Percentiles rank a stretch among this genome's conserved stretches.
Evolutionary conservation across 441 rosid species (phyloP).

Genomic region (Dalechampia spathulata): DNA sequence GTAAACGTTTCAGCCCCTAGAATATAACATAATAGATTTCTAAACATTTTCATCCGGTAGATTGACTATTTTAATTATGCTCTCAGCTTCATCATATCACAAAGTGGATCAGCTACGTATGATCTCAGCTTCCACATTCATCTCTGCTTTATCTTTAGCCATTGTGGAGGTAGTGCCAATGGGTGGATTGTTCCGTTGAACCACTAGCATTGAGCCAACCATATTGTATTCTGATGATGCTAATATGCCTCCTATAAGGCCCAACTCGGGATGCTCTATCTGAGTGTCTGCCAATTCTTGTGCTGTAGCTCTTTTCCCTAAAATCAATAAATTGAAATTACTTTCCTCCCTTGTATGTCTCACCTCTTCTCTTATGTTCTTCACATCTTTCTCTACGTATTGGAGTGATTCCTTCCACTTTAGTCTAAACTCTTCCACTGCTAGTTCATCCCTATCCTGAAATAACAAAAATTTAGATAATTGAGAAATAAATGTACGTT

Average conservation of each 20-base stretch:
- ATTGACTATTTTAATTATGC: no score
- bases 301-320: slow-evolving; percentile 22
- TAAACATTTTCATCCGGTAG: no score
- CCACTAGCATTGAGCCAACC: slow-evolving; percentile 24
- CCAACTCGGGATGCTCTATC: slow-evolving; percentile 25
- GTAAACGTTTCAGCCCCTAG: no score
- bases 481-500: no score
- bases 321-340: slow-evolving; percentile 27
- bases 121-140: neutral
- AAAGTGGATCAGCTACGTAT: no score
- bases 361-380: slow-evolving; percentile 14
- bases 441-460: slow-evolving; percentile 21
- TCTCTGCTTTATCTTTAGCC: neutral
- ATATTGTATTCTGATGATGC: slow-evolving; percentile 22
- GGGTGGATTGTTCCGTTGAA: slow-evolving; percentile 14
- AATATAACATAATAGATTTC: no score
- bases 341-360: slow-evolving; percentile 15
- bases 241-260: slow-evolving; percentile 24
- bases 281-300: slow-evolving; percentile 13
- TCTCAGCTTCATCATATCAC: no score
- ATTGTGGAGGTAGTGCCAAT: neutral
- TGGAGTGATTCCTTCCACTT: slow-evolving; percentile 15
- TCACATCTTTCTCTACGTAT: slow-evolving; percentile 21
- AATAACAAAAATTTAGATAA: no score
- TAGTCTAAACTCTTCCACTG: slow-evolving; percentile 18